Percentiles rank a stretch among this genome's conserved stretches.
phyloP scores from a whole-genome alignment of 352 stramenopile genomes.

The Phytophthora sojae region DNA sequence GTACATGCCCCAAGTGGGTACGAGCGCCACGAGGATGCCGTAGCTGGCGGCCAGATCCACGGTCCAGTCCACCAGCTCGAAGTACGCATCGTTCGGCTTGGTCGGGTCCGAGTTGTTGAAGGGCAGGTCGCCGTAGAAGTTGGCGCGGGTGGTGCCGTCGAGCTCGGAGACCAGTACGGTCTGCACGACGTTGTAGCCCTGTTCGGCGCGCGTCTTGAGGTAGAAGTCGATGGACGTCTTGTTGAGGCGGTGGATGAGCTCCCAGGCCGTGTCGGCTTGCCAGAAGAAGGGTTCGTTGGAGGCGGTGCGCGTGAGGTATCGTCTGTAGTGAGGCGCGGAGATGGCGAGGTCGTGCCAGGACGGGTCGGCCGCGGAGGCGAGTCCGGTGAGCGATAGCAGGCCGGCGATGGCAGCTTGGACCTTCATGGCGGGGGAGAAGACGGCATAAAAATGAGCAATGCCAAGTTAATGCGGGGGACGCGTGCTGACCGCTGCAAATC shows the following conservation, averaged over 20 bases:
- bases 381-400: neutral
- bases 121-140: constrained; percentile 36
- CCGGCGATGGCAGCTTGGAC: constrained; percentile 5
- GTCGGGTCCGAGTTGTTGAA: constrained; percentile 34
- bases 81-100: constrained; percentile 30
- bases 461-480: neutral
- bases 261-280: constrained; percentile 36
- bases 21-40: constrained; percentile 24
- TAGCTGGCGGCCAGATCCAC: constrained; percentile 29
- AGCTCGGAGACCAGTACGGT: constrained; percentile 26
- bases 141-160: constrained; percentile 28
- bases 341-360: constrained; percentile 30
- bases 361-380: constrained; percentile 1
- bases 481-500: neutral
- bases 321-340: constrained; percentile 15
- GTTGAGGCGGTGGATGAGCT: constrained; percentile 29
- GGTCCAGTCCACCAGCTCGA: constrained; percentile 30
- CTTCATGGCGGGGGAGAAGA: constrained; percentile 8
- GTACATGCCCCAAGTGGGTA: constrained; percentile 24
- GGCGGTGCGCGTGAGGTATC: constrained; percentile 29
- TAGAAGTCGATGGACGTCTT: constrained; percentile 41
- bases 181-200: constrained; percentile 34
- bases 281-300: constrained; percentile 29
- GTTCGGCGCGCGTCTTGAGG: constrained; percentile 26
- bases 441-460: neutral